Percentiles rank a stretch among this genome's conserved stretches.
Evolutionary conservation across 805 yeast species (phyloP).

Genomic region (Metschnikowia henanensis): DNA sequence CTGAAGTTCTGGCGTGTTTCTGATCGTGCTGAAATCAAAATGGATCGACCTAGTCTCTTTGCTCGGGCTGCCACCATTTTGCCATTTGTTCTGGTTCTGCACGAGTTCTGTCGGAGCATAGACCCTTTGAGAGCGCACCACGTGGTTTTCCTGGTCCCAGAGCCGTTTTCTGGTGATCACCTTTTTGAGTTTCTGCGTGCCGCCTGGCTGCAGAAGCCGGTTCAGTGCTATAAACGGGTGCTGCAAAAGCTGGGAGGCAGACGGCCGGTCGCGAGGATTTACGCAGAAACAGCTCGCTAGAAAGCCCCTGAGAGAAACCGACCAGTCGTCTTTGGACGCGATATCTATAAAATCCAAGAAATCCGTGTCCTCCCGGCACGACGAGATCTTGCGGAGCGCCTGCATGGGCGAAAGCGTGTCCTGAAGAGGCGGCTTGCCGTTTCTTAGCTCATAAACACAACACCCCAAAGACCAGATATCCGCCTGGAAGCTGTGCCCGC

Average conservation of each 20-base stretch:
- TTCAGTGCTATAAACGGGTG: conserved; percentile 33
- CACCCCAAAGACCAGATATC: conserved; percentile 84
- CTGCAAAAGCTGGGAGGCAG: conserved; percentile 32
- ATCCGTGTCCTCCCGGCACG: conserved; percentile 30
- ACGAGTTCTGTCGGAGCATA: conserved; percentile 40
- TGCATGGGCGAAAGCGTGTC: conserved; percentile 41
- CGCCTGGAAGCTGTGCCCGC: conserved; percentile 57
- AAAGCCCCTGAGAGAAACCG: conserved; percentile 30
- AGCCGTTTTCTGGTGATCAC: conserved; percentile 35
- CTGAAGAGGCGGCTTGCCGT: conserved; percentile 67
- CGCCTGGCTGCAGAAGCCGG: conserved; percentile 6
- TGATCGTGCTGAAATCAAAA: conserved; percentile 39
- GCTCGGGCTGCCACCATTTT: conserved; percentile 11
- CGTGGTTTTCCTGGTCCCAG: conserved; percentile 42
- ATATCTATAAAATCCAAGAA: conserved; percentile 27
- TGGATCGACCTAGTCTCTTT: conserved; percentile 21
- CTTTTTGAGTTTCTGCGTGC: conserved; percentile 24
- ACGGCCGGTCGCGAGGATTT: conserved; percentile 30
- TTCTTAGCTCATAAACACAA: conserved; percentile 70
- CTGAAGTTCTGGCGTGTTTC: conserved; percentile 7
- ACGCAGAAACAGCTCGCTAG: conserved; percentile 34
- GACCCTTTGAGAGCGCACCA: conserved; percentile 28
- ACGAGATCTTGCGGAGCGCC: conserved; percentile 40
- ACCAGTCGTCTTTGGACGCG: conserved; percentile 21
- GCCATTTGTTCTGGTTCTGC: conserved; percentile 34